Base-by-base conservation (phyloP, 345 rosid species). In the Lenwebbia sp. region DNA sequence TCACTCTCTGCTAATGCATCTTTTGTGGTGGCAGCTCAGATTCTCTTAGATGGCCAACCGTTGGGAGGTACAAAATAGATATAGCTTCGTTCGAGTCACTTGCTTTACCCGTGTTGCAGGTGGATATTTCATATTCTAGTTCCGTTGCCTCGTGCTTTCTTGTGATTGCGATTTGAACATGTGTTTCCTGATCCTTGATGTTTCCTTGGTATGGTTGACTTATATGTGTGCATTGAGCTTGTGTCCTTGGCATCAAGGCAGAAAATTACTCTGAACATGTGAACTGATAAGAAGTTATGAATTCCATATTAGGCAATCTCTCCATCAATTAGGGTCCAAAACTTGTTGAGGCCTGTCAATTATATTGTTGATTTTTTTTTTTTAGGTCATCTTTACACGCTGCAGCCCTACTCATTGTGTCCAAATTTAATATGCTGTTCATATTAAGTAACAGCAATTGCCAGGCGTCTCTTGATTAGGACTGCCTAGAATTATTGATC, bases 51-150 rank as follows among this genome's bases (percentile, higher is more conserved):
- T 95, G 98, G 94, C 96, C 96, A 25, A 87, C 87, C 28, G 98
- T 94, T 78, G 96, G 96, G 84, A 95, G 89, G 86, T 95, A 92
- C 87, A 94, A 89, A 89, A 96, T 95, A 25, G 96, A 95, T 84
- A 60, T 92, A 54, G 88, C 92, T 51, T 94, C 96, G 7, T 95
- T 95, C 23, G 96, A 95, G 87, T 91, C 96, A 3, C 54, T 95
- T 49, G 94, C 93, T n/a, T 91, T 94, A 90, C 96, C 98, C 4
- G 88, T 91, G 89, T 88, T 94, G 91, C 95, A 93, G 98, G 96
- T 94, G 51, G 83, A 47, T 19, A 12, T 52, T 51, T 84, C 15
- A 44, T 17, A 9, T 15, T 19, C 33, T 7, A 62, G 41, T 62
- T 62, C 75, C 21, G 0, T 14, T 62, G 41, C 75, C 41, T 62